A percentile compares a stretch with the other conserved stretches of the same genome.
These are phyloP conservation scores for Coemansia sp. DNA, from an alignment of 192 early-diverging fungal genomes.

Conservation along the genomic window DNA sequence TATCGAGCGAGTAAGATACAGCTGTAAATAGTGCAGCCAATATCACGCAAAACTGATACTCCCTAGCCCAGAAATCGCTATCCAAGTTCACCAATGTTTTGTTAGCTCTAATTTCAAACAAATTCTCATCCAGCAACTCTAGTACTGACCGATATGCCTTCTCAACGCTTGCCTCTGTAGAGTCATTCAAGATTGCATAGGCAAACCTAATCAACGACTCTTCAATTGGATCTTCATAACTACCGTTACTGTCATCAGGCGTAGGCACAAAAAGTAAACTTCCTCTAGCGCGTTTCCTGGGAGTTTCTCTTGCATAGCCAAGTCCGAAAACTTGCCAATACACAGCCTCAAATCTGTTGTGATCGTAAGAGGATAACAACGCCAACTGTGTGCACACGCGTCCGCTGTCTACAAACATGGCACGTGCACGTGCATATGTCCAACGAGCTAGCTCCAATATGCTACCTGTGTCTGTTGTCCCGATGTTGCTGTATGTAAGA, in stretches of 20 bases:
- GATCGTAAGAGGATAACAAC: constrained; percentile 22
- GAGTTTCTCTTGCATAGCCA: constrained; percentile 15
- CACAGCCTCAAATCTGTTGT: constrained; percentile 26
- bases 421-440: constrained; percentile 32
- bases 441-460: constrained; percentile 24
- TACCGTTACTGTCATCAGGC: not conserved
- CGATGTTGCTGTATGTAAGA: constrained; percentile 17
- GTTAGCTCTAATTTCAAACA: constrained; percentile 12
- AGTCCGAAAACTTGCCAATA: constrained; percentile 47
- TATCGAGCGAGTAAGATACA: not conserved
- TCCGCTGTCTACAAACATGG: constrained; percentile 34
- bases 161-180: not conserved
- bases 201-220: constrained; percentile 23
- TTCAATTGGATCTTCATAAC: constrained; percentile 28
- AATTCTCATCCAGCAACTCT: constrained; percentile 18
- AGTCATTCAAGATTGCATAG: constrained; percentile 3
- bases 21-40: constrained; percentile 28
- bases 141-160: constrained; percentile 14
- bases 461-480: constrained; percentile 10
- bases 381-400: constrained; percentile 36
- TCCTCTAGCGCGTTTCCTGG: not conserved
- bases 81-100: constrained; percentile 14
- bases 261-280: constrained; percentile 3
- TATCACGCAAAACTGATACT: constrained; percentile 39
- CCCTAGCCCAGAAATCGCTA: constrained; percentile 44